A percentile compares a stretch with the other conserved stretches of the same genome.
phyloP scores from a whole-genome alignment of 306 rosid species.

The Dalbergia oliveri region DNA sequence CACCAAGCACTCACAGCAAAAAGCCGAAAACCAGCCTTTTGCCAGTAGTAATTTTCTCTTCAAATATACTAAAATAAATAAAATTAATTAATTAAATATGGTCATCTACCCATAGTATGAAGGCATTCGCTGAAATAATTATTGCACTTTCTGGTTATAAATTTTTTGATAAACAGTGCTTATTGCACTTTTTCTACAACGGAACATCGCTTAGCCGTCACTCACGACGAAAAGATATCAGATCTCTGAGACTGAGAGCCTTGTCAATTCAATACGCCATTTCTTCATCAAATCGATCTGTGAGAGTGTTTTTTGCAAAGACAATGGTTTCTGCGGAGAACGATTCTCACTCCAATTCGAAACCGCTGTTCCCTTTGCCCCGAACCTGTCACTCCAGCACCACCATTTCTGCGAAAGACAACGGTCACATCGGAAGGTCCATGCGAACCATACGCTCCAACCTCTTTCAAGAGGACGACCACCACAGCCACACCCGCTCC shows the following conservation, averaged over 20 bases:
- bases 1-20: neutral
- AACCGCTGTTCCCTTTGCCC: neutral
- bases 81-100: too few species aligned
- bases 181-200: neutral
- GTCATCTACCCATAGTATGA: neutral
- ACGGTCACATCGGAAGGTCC: slow-evolving; percentile 68
- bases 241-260: neutral
- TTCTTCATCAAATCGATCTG: neutral
- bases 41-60: too few species aligned
- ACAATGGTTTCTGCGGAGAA: slow-evolving; percentile 73
- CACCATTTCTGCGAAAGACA: slow-evolving; percentile 36
- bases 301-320: neutral
- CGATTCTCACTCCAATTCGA: slow-evolving; percentile 57
- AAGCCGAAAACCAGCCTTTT: too few species aligned
- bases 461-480: slow-evolving; percentile 41
- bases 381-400: slow-evolving; percentile 36
- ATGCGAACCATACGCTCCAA: slow-evolving; percentile 85
- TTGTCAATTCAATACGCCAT: neutral
- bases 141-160: neutral
- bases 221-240: neutral
- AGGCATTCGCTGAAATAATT: neutral
- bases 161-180: neutral
- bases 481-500: too few species aligned
- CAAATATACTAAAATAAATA: too few species aligned
- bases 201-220: slow-evolving; percentile 5